Base-by-base conservation (phyloP, 2,329 filamentous ascomycete genomes). In the Alternaria ethzedia region DNA sequence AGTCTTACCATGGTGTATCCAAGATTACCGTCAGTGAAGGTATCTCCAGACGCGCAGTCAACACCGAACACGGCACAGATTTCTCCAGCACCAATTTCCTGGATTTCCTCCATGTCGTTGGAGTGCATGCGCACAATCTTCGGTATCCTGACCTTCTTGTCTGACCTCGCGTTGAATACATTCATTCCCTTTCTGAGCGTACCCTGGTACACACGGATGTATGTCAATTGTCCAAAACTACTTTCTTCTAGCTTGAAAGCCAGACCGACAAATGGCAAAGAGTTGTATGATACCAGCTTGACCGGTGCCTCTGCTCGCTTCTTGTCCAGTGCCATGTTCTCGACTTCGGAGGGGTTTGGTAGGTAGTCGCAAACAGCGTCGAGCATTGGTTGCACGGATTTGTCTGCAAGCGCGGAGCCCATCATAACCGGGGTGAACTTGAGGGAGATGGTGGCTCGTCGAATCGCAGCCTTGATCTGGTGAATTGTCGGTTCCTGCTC, bases 221-320 rank as follows among this genome's bases (percentile, higher is more conserved):
- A 99, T 58, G 96, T 99, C 77, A 99, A 88, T 82, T 99, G 96
- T 46, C 96, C 96, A 75, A 97, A 99, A 80, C 97, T 97, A 83
- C 95, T 97, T 83, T 99, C 96, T 86, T 99, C 96, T 21, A 99
- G 89, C 86, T 99, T 99, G 86, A 99, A 99, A 10, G 96, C 96
- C 67, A 99, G 86, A 54, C 96, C 96, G 59, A 97, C 94, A 76
- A 98, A 97, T 0, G 96, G 96, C 23, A 97, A 85, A 21, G 92
- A 91, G 82, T 96, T 96, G 84, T 98, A 97, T 2, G 95, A 94
- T 17, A 97, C 89, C 59, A 99, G 88, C 79, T 95, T 91, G 64
- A 97, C 94, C 3, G 89, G 86, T 52, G 90, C 88, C 81, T 99
- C 96, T 46, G 85, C 85, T 73, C 91, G 89, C 77, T 90, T 88